Evolutionary conservation across 2,329 filamentous ascomycete species (phyloP), one percentile per base, ranked within the genome.

Genomic region (Diaporthe vexans): DNA sequence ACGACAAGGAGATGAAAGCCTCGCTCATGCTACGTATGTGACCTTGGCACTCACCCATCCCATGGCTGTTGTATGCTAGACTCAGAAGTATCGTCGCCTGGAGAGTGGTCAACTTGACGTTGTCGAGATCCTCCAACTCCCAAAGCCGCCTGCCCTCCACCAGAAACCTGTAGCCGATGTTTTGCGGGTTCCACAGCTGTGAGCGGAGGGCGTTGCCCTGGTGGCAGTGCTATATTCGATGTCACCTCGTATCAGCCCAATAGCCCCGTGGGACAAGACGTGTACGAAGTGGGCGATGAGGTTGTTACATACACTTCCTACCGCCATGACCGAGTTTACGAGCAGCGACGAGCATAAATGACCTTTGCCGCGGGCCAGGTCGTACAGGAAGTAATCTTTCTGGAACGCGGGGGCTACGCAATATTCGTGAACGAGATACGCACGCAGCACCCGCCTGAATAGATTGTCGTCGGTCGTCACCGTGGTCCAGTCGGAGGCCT

Each of bases 31-130:
- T 40, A 5, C 40, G 43, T 43, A 35, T 3, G 17, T 35, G 29
- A 19, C 10, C 21, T 51, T 33, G 26, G 29, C 46, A 67, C 61
- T 37, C 13, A 67, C 61, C 43, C 61, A 67, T 52, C 8, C 61
- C 61, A 8, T 67, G 61, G 29, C 61, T 67, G 8, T 67, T 67
- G 29, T 67, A 67, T 3, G 61, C 61, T 6, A 67, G 46, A n/a
- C 61, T 67, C 21, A 67, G 13, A 10, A 67, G 46, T 9, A 52
- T 67, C 26, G 61, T 52, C 29, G 61, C 61, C 11, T 67, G 61
- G 5, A 67, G 37, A 0, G 61, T 67, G 29, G 61, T 51, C 43
- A 67, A 24, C 61, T 26, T 67, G 19, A 9, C 6, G 19, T 67
- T 52, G 2, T 67, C 61, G 21, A 67, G 61, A 21, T 67, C 29